Evolutionary conservation across 345 rosid species (phyloP), one percentile per base, ranked within the genome.

Genomic region (Reutealis trisperma): DNA sequence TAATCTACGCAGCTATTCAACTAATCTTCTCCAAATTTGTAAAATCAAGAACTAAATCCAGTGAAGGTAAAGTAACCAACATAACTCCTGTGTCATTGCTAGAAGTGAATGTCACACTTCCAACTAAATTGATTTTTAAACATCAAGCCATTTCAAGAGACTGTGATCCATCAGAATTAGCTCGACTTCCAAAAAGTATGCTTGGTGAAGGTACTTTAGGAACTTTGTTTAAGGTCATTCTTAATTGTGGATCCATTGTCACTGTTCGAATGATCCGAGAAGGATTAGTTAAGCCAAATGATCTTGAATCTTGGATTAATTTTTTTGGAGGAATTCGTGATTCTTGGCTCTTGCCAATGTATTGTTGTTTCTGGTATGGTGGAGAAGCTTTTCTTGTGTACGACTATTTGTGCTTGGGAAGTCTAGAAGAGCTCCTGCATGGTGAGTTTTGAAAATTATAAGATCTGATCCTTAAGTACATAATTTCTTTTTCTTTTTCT

Each of bases 151-250:
- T 54, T 54, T 75, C 62, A 49, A 79, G 54, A n/a, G 77, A 6
- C 1, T 54, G n/a, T 74, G 83, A 77, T 73, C 77, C 74, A 7
- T 42, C 73, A 47, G 83, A 74, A 16, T 55, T 84, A 27, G 75
- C 81, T 79, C 78, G 74, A 32, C 68, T 82, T 41, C 75, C 81
- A 3, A 82, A 82, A 75, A 69, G 60, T 5, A 66, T 81, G 81
- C 79, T 84, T 1, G 87, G 87, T 49, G 85, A 84, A 71, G 87
- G 85, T 16, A 82, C 76, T 21, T 1, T 79, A 25, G 87, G 83
- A 67, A 74, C 83, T 12, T 75, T 84, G 73, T 82, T 79, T 57
- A 81, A 81, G 79, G 81, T 77, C 32, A 84, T 84, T 58, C 87
- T 79, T 22, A 58, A 82, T 18, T 82, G 82, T 42, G 81, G 87